These are phyloP conservation scores for Penicillium sp. DNA, from an alignment of 2,329 filamentous ascomycete species.

Conservation along the genomic window DNA sequence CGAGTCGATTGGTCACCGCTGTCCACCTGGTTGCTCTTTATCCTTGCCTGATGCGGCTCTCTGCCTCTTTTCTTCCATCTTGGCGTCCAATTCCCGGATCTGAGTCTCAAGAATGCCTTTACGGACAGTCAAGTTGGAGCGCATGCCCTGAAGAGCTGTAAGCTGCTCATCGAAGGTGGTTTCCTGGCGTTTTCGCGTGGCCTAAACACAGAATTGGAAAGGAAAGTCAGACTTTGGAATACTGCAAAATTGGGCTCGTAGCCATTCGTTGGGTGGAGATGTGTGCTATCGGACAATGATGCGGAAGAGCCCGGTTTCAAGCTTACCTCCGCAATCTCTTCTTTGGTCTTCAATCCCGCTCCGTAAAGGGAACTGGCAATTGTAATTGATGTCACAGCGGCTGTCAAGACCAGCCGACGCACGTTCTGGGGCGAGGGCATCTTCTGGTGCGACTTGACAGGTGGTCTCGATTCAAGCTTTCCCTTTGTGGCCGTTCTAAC, in stretches of 20 bases:
- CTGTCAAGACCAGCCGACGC: slow-evolving; percentile 57
- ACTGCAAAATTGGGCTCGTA: neutral
- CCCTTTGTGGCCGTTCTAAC: slow-evolving; percentile 2
- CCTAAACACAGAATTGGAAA: slow-evolving; percentile 32
- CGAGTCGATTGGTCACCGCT: slow-evolving; percentile 9
- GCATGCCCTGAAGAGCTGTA: slow-evolving; percentile 53
- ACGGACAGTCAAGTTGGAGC: slow-evolving; percentile 53
- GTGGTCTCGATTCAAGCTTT: neutral
- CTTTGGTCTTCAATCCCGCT: slow-evolving; percentile 58
- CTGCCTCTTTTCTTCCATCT: slow-evolving; percentile 43
- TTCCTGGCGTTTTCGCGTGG: slow-evolving; percentile 51
- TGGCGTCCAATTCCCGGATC: slow-evolving; percentile 53
- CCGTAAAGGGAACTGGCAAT: slow-evolving; percentile 62
- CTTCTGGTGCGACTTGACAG: slow-evolving; percentile 1
- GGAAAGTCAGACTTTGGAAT: neutral
- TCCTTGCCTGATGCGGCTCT: slow-evolving; percentile 35
- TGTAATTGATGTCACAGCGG: slow-evolving; percentile 58
- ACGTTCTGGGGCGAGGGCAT: slow-evolving; percentile 41
- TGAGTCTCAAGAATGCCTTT: slow-evolving; percentile 59
- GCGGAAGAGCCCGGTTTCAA: neutral
- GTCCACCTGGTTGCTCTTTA: slow-evolving; percentile 28
- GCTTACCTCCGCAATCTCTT: slow-evolving; percentile 55
- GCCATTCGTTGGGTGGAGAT: neutral
- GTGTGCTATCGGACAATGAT: neutral
- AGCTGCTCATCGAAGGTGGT: slow-evolving; percentile 58